A percentile compares a stretch with the other conserved stretches of the same genome.
These are phyloP conservation scores for Geotrichum candidum DNA, from an alignment of 1,139 yeast genomes.

Conservation along the genomic window DNA sequence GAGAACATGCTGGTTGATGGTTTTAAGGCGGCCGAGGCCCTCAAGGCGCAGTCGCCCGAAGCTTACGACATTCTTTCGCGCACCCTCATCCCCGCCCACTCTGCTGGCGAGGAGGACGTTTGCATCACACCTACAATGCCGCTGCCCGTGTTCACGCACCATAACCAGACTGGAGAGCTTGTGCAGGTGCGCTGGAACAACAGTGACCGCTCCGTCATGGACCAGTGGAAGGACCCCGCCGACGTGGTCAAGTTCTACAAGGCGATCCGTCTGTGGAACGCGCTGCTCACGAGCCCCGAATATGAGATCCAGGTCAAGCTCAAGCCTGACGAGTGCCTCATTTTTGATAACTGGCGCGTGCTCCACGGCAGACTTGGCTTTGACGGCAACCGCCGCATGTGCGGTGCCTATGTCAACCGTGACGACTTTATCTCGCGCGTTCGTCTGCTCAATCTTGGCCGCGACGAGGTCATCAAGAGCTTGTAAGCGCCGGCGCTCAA, in stretches of 20 bases:
- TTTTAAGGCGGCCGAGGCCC: constrained; percentile 52
- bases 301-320: constrained; percentile 55
- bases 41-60: constrained; percentile 48
- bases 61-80: constrained; percentile 49
- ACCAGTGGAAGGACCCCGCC: constrained; percentile 47
- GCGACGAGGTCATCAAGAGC: constrained; percentile 38
- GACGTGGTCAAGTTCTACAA: constrained; percentile 55
- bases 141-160: constrained; percentile 54
- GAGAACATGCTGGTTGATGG: constrained; percentile 68
- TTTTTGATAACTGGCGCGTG: constrained; percentile 74
- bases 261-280: constrained; percentile 56
- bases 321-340: constrained; percentile 59
- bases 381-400: constrained; percentile 65
- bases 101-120: constrained; percentile 67
- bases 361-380: constrained; percentile 67
- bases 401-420: constrained; percentile 69
- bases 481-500: constrained; percentile 5
- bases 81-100: constrained; percentile 63
- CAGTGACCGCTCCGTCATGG: constrained; percentile 66
- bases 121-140: constrained; percentile 59
- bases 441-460: constrained; percentile 48
- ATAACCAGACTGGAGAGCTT: constrained; percentile 45
- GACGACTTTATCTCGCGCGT: constrained; percentile 62
- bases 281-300: constrained; percentile 46
- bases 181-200: constrained; percentile 73